A percentile compares a stretch with the other conserved stretches of the same genome.
Evolutionary conservation across 2,329 filamentous ascomycete genomes (phyloP).

Genomic region (Aspergillus thermomutatus): DNA sequence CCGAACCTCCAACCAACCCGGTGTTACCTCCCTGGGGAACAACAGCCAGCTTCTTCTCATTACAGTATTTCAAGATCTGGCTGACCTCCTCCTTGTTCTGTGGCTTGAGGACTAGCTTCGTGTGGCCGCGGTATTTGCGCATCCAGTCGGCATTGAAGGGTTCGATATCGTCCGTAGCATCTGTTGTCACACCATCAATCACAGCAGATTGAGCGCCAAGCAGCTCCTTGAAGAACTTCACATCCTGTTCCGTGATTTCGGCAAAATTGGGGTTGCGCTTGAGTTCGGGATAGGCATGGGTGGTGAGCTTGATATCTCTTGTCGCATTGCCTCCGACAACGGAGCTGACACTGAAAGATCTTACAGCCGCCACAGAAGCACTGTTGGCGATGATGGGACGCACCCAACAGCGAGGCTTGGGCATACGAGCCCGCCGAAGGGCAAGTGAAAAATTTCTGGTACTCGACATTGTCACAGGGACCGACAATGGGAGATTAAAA

Average conservation of each 20-base stretch:
- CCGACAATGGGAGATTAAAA: slow-evolving; percentile 1
- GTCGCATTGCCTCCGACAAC: slow-evolving; percentile 21
- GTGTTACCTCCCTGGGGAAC: slow-evolving; percentile 98
- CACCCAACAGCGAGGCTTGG: slow-evolving; percentile 23
- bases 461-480: slow-evolving; percentile 26
- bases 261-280: slow-evolving; percentile 73
- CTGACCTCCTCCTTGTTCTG: slow-evolving; percentile 82
- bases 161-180: slow-evolving; percentile 76
- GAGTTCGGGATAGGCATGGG: slow-evolving; percentile 75
- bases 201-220: slow-evolving; percentile 75
- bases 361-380: slow-evolving; percentile 17
- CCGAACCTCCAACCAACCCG: slow-evolving; percentile 88
- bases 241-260: slow-evolving; percentile 70
- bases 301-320: slow-evolving; percentile 66
- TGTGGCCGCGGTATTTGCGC: slow-evolving; percentile 94
- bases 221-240: slow-evolving; percentile 76
- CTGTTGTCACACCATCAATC: slow-evolving; percentile 74
- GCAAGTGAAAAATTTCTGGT: slow-evolving; percentile 28
- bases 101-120: slow-evolving; percentile 82
- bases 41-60: slow-evolving; percentile 84
- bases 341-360: slow-evolving; percentile 31
- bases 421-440: slow-evolving; percentile 32
- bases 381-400: slow-evolving; percentile 21
- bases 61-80: slow-evolving; percentile 90
- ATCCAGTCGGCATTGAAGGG: slow-evolving; percentile 98